phyloP scores from a whole-genome alignment of 2,329 filamentous ascomycete genomes.

The Aspergillus clavatus region DNA sequence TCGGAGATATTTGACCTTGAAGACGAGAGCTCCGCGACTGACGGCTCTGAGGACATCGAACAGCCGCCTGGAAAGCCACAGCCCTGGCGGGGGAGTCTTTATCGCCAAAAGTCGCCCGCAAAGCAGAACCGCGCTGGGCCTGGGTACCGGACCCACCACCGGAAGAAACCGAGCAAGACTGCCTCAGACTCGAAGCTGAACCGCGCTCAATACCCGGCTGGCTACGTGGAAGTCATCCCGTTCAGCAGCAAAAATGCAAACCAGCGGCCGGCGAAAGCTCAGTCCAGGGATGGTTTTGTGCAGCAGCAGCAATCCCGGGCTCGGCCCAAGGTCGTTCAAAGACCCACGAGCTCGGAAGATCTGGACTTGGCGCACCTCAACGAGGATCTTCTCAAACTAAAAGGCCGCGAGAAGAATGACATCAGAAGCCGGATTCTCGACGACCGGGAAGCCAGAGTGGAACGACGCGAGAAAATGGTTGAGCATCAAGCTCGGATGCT shows the following conservation, averaged over 20 bases:
- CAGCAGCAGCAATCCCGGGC: conserved; percentile 11
- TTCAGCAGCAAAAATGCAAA: conserved; percentile 15
- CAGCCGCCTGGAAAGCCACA: conserved; percentile 10
- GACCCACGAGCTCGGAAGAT: conserved; percentile 10
- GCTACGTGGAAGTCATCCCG: conserved; percentile 22
- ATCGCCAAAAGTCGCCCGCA: conserved; percentile 16
- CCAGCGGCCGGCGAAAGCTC: conserved; percentile 3
- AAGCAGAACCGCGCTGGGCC: conserved; percentile 14
- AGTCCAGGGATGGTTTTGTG: conserved; percentile 1
- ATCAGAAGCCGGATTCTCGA: conserved; percentile 26
- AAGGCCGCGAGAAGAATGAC: conserved; percentile 18
- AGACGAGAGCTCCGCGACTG: conserved; percentile 24
- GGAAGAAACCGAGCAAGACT: conserved; percentile 17
- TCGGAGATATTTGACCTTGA: conserved; percentile 25
- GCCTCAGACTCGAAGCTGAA: conserved; percentile 2
- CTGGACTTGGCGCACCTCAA: conserved; percentile 7
- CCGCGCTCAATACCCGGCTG: conserved; percentile 13
- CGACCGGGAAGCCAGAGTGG: conserved; percentile 23
- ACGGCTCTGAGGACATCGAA: conserved; percentile 22
- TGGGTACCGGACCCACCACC: conserved; percentile 25
- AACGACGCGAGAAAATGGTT: conserved; percentile 21
- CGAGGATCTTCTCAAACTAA: conserved; percentile 8
- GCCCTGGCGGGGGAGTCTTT: conserved; percentile 16
- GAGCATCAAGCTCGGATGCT: conserved; percentile 18
- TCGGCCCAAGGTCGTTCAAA: conserved; percentile 18